Conservation (phyloP, 768 basidiomycete genomes). For the Serendipita sp. region DNA sequence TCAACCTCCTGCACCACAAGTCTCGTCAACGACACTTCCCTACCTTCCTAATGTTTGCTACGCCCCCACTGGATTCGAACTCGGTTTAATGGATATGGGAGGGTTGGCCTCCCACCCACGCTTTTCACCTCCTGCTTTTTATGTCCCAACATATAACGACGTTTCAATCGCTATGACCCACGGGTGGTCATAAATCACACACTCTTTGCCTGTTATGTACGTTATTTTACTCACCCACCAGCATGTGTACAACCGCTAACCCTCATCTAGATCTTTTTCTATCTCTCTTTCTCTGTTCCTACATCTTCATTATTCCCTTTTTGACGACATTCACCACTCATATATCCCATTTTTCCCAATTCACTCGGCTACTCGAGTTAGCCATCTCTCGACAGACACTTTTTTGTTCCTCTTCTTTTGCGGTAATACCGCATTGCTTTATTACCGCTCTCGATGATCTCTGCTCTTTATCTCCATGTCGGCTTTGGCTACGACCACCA, state of each 20-base stretch:
- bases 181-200: background rate
- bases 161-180: background rate
- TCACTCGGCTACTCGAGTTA: background rate
- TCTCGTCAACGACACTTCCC: background rate
- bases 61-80: background rate
- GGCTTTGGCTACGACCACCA: background rate
- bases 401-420: background rate
- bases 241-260: too few relatives aligned
- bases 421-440: background rate
- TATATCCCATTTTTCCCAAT: background rate
- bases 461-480: background rate
- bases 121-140: background rate
- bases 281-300: background rate
- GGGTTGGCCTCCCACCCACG: background rate
- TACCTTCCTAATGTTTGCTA: background rate
- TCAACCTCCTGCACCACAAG: background rate
- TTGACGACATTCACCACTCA: background rate
- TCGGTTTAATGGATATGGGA: background rate
- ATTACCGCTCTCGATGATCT: background rate
- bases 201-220: background rate
- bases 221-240: too few relatives aligned
- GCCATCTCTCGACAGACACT: constrained; percentile 3
- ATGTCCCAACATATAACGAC: background rate
- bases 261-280: background rate
- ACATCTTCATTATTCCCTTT: background rate